Percentiles rank a stretch among this genome's conserved stretches.
Conservation (phyloP, 805 yeast genomes). For the Ogataea thermomethanolica region DNA sequence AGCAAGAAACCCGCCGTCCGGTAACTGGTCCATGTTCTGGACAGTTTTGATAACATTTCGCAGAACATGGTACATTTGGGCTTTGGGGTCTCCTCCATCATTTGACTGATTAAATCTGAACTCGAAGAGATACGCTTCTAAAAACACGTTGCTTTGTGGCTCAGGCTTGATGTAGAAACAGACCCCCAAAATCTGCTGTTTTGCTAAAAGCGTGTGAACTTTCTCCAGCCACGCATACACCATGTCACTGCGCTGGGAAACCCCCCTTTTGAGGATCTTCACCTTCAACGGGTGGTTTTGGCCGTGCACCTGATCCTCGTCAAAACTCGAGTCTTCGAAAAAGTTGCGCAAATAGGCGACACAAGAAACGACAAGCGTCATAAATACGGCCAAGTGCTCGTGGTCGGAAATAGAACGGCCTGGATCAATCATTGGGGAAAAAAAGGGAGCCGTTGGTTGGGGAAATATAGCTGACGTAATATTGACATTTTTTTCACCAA, state of each 20-base stretch:
- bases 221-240: conserved; percentile 54
- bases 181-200: conserved; percentile 45
- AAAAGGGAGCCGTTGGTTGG: background rate
- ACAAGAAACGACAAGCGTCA: conserved; percentile 29
- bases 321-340: conserved; percentile 52
- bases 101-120: background rate
- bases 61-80: conserved; percentile 42
- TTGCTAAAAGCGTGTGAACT: background rate
- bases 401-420: background rate
- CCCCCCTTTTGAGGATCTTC: conserved; percentile 47
- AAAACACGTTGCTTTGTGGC: conserved; percentile 37
- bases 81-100: conserved; percentile 16
- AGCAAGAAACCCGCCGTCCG: conserved; percentile 32
- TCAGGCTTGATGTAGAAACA: conserved; percentile 39
- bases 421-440: too few species aligned
- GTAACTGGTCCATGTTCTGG: conserved; percentile 51
- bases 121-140: conserved; percentile 50
- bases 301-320: conserved; percentile 45
- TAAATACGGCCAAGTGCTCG: background rate
- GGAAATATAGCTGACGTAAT: conserved; percentile 5
- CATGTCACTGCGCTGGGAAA: conserved; percentile 43
- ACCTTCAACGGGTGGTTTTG: conserved; percentile 40
- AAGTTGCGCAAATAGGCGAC: conserved; percentile 54
- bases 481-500: background rate
- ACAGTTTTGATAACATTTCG: conserved; percentile 50